Base-by-base conservation (phyloP, 768 basidiomycete genomes). In the Podaxis sp. region DNA sequence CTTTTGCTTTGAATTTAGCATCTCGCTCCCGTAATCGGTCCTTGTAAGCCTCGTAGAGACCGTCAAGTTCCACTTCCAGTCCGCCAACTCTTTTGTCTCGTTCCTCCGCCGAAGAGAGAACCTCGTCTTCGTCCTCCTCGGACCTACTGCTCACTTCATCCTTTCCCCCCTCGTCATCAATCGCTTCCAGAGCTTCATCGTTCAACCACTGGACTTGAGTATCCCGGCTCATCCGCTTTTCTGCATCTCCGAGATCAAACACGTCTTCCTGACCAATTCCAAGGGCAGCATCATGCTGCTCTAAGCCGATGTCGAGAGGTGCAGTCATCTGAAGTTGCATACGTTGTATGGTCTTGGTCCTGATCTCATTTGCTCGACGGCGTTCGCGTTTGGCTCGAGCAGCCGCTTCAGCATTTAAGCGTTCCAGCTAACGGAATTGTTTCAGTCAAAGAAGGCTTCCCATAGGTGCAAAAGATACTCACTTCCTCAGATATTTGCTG, bases 301-400 rank as follows among this genome's bases (percentile, higher is more conserved):
- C 93, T 63, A 95, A 75, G 72, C 95, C 96, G 66, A 99, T 95
- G 68, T 98, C 97, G 67, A 96, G 79, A n/a, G 97, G 97, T 19
- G 95, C 94, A 12, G 92, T 93, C 97, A 99, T 99, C 71, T 93
- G 90, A 52, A 99, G 82, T 72, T 99, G 97, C 87, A 99, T 91
- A 57, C 96, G 90, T 71, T 94, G 93, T 44, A 99, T 88, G 0
- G 94, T 92, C 66, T 90, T 87, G 30, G 84, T 81, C 76, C 92
- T 93, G 70, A 92, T 80, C 77, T 99, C 97, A 75, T 98, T 98
- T 2, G 89, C 87, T 39, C 87, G 84, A 59, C 95, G 85, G 58
- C 92, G 84, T 68, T 93, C 91, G 7, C 92, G 89, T 73, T 94
- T 95, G 44, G 83, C 73, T 52, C 88, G 86, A 30, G 88, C 84